Evolutionary conservation across 306 rosid genomes (phyloP).

Genomic region (Lathyrus aphaca): DNA sequence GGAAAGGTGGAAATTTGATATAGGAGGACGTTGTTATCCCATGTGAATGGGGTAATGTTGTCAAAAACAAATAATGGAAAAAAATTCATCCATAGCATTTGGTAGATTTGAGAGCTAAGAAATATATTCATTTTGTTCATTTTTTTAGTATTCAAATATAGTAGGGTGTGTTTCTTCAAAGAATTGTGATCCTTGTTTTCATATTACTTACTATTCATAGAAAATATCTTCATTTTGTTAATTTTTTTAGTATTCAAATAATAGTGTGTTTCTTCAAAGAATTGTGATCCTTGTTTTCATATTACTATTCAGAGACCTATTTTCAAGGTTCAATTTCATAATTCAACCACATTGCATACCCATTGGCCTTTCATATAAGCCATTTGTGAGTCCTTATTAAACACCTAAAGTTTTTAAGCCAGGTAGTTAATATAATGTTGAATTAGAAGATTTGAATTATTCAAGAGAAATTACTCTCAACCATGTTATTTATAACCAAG

Average conservation of each 20-base stretch:
- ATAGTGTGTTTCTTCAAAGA: no score
- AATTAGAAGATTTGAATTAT: neutral
- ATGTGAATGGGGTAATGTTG: no score
- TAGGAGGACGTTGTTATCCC: no score
- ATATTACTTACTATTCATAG: no score
- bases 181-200: neutral
- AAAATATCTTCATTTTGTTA: no score
- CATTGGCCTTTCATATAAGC: neutral
- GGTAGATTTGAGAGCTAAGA: neutral
- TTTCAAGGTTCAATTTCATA: neutral
- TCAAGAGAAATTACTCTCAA: neutral
- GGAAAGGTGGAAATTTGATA: no score
- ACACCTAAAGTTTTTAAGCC: conserved; percentile 25
- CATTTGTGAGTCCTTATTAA: neutral
- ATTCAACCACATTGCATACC: conserved; percentile 5
- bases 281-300: no score
- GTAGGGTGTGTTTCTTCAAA: neutral
- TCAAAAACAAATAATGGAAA: no score
- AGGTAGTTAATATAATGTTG: neutral
- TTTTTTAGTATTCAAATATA: neutral
- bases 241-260: no score
- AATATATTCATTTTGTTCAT: conserved; percentile 4
- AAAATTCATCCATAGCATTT: neutral
- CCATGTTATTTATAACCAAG: neutral
- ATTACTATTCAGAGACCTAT: neutral